Evolutionary conservation across 2,329 filamentous ascomycete species (phyloP).

Genomic region (Bisporella sp.): DNA sequence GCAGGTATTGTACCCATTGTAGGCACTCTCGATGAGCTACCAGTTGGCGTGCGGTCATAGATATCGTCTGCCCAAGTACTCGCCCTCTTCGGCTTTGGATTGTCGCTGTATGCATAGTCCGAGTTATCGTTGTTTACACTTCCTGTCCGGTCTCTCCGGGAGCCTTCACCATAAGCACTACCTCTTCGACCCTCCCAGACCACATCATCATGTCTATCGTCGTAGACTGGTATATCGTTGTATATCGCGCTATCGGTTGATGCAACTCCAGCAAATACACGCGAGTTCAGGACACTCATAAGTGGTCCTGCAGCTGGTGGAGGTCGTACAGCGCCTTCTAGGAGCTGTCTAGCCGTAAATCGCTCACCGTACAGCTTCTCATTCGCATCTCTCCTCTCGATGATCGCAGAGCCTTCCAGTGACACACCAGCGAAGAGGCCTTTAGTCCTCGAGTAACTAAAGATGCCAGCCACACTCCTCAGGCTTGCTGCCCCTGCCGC

Average conservation of each 20-base stretch:
- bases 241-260: slow-evolving; percentile 64
- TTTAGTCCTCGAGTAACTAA: slow-evolving; percentile 97
- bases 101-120: slow-evolving; percentile 44
- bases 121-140: slow-evolving; percentile 32
- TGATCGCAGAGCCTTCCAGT: slow-evolving; percentile 84
- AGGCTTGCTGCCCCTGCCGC: slow-evolving; percentile 90
- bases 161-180: slow-evolving; percentile 62
- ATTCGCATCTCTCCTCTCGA: slow-evolving; percentile 94
- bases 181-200: slow-evolving; percentile 76
- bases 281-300: slow-evolving; percentile 76
- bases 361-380: slow-evolving; percentile 88
- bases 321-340: slow-evolving; percentile 69
- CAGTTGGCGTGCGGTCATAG: slow-evolving; percentile 53
- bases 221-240: slow-evolving; percentile 89
- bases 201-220: slow-evolving; percentile 72
- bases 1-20: slow-evolving; percentile 19
- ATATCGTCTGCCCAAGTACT: slow-evolving; percentile 71
- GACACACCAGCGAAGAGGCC: slow-evolving; percentile 94
- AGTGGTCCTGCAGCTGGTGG: slow-evolving; percentile 80
- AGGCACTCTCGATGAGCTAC: slow-evolving; percentile 15
- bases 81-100: slow-evolving; percentile 47
- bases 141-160: slow-evolving; percentile 42
- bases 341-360: slow-evolving; percentile 73
- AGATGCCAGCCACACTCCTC: slow-evolving; percentile 83
- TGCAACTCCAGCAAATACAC: slow-evolving; percentile 67